Conservation (phyloP, 441 rosid species). For the Jatropha multifida region DNA sequence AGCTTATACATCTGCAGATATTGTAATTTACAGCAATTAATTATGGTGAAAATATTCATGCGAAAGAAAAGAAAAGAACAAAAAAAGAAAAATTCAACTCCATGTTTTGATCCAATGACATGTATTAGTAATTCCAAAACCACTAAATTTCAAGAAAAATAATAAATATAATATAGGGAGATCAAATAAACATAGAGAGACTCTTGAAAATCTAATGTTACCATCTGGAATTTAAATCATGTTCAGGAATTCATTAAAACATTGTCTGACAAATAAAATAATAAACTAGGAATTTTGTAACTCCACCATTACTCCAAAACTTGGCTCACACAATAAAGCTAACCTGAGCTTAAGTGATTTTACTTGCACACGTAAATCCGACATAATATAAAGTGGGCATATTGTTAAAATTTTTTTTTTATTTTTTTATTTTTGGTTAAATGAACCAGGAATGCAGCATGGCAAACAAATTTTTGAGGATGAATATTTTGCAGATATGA, state of each 20-base stretch:
- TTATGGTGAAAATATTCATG: neutral
- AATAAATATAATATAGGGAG: neutral
- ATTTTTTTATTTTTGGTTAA: too few relatives aligned
- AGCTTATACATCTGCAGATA: slow-evolving; percentile 25
- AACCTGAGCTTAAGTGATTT: neutral
- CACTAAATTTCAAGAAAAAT: neutral
- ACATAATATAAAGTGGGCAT: neutral
- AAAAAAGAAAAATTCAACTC: neutral
- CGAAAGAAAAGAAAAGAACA: neutral
- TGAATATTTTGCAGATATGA: neutral
- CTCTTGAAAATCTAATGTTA: too few relatives aligned
- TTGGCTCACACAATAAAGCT: neutral
- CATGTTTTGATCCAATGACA: neutral
- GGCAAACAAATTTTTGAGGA: neutral
- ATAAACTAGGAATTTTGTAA: neutral
- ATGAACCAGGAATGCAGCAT: neutral
- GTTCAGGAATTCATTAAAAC: neutral
- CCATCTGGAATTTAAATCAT: neutral
- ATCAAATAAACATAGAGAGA: neutral
- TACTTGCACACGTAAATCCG: neutral
- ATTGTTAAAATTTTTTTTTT: neutral
- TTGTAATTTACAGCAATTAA: neutral
- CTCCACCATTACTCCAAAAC: neutral
- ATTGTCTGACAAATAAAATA: neutral
- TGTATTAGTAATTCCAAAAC: neutral